Conservation (phyloP, 345 rosid genomes). For the Ceriops zippeliana region DNA sequence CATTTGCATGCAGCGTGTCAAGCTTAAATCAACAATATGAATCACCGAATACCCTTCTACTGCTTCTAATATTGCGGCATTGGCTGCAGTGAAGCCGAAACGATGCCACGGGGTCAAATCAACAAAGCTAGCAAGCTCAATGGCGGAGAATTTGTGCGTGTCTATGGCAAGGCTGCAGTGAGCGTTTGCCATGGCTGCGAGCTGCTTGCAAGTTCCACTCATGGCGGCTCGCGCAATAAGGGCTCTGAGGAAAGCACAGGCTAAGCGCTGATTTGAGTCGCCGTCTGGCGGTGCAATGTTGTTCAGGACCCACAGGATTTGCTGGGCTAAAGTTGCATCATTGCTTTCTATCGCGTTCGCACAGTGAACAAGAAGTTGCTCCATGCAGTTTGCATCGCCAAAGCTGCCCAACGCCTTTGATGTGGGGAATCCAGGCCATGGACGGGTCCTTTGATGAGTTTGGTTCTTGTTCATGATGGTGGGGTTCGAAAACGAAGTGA, state of each 20-base stretch:
- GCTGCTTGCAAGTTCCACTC: conserved; percentile 58
- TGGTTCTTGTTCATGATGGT: conserved; percentile 51
- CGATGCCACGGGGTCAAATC: conserved; percentile 97
- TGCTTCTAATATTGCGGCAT: conserved; percentile 71
- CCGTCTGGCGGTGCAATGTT: conserved; percentile 86
- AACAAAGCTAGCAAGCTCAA: conserved; percentile 78
- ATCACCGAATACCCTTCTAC: conserved; percentile 62
- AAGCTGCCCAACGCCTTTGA: conserved; percentile 48
- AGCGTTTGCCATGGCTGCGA: conserved; percentile 46
- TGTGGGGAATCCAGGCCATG: conserved; percentile 65
- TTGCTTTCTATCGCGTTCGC: conserved; percentile 83
- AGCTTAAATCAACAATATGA: conserved; percentile 82
- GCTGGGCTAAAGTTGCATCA: conserved; percentile 81
- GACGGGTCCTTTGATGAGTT: conserved; percentile 39
- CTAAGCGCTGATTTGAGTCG: conserved; percentile 76
- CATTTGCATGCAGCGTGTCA: conserved; percentile 94
- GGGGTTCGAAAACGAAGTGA: conserved; percentile 20
- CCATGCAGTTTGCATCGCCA: conserved; percentile 84
- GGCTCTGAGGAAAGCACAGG: conserved; percentile 69
- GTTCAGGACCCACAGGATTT: conserved; percentile 82
- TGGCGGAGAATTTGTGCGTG: conserved; percentile 64
- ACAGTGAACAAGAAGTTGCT: conserved; percentile 80
- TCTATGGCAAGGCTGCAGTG: conserved; percentile 33
- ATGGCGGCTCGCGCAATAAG: conserved; percentile 70
- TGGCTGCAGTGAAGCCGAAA: conserved; percentile 88